These are phyloP conservation scores for Yamadazyma diddensiae DNA, from an alignment of 1,139 yeast genomes.

Conservation along the genomic window DNA sequence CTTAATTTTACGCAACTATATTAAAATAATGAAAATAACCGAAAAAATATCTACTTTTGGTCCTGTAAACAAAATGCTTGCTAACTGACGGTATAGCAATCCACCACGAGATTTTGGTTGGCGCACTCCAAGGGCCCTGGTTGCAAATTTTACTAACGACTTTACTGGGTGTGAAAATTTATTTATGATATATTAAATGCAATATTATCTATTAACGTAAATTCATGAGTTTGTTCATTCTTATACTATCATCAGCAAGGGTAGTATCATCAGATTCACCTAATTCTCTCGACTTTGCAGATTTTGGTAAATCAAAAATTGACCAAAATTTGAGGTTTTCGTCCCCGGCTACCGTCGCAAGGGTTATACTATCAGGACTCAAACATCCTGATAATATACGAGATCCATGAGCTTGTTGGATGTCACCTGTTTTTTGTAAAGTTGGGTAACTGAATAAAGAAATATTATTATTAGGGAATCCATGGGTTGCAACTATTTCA, in stretches of 20 bases:
- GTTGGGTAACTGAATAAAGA: constrained; percentile 85
- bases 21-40: too few relatives aligned
- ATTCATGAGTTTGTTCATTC: constrained; percentile 27
- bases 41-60: too few relatives aligned
- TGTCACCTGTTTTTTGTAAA: constrained; percentile 84
- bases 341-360: constrained; percentile 96
- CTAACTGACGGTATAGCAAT: too few relatives aligned
- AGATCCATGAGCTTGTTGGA: constrained; percentile 83
- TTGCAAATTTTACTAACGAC: too few relatives aligned
- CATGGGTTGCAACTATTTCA: constrained; percentile 93
- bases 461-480: constrained; percentile 85
- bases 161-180: too few relatives aligned
- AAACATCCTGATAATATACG: constrained; percentile 80
- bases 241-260: constrained; percentile 17
- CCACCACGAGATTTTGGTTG: too few relatives aligned
- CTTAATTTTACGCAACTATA: too few relatives aligned
- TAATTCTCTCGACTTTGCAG: constrained; percentile 12
- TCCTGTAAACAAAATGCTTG: too few relatives aligned
- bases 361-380: constrained; percentile 85
- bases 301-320: constrained; percentile 63
- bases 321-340: constrained; percentile 96
- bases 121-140: too few relatives aligned
- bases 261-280: constrained; percentile 36
- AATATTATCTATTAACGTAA: constrained; percentile 15
- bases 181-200: too few relatives aligned